Percentiles rank a stretch among this genome's conserved stretches.
Conservation (phyloP, 805 yeast species). For the Hanseniaspora mollemarum region DNA sequence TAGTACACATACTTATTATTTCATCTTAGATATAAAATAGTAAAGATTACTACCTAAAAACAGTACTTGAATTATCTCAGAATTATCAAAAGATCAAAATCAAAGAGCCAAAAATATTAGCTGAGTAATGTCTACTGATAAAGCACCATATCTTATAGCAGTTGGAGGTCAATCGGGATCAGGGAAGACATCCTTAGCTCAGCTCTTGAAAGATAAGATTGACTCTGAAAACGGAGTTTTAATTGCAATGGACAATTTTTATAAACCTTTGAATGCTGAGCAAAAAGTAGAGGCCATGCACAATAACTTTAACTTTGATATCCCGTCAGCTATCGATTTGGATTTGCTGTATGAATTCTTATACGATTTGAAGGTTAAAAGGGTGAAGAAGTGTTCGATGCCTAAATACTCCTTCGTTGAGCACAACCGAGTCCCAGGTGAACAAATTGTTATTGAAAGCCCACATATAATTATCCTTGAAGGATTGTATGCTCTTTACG, state of each 20-base stretch:
- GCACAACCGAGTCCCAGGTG: slow-evolving; percentile 52
- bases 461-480: slow-evolving; percentile 88
- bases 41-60: no score
- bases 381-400: slow-evolving; percentile 40
- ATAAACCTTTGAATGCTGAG: slow-evolving; percentile 56
- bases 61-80: no score
- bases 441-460: slow-evolving; percentile 71
- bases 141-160: slow-evolving; percentile 72
- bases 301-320: slow-evolving; percentile 74
- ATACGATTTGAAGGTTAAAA: slow-evolving; percentile 57
- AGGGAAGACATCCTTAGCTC: slow-evolving; percentile 88
- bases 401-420: slow-evolving; percentile 58
- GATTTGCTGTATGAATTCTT: slow-evolving; percentile 59
- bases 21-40: no score
- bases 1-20: no score
- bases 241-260: slow-evolving; percentile 81
- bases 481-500: slow-evolving; percentile 77
- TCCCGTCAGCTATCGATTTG: slow-evolving; percentile 73
- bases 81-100: background rate
- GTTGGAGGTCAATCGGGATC: slow-evolving; percentile 80
- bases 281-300: slow-evolving; percentile 53
- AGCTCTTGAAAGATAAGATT: slow-evolving; percentile 60
- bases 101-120: background rate
- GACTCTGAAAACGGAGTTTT: slow-evolving; percentile 93
- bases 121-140: background rate